Evolutionary conservation across 768 basidiomycete genomes (phyloP), one percentile per base, ranked within the genome.

Genomic region (Pleurotus pulmonarius): DNA sequence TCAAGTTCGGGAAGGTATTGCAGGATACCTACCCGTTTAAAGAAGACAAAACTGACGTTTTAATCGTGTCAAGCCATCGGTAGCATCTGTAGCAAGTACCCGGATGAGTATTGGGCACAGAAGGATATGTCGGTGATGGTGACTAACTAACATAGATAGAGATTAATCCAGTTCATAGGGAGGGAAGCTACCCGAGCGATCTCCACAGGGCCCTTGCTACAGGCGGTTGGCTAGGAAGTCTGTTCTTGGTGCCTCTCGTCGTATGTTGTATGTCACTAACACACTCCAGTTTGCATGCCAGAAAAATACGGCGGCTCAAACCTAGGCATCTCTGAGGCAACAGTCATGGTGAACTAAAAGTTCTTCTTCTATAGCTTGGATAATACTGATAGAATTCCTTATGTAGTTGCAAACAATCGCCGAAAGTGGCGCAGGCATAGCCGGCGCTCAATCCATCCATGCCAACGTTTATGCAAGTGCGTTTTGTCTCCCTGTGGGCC

Each of bases 401-500:
- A 13, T 24, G 16, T 8, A 53, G 51, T 41, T 53, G 61, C 61
- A 63, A 39, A 63, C 61, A 9, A 63, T 63, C 38, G 26, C 59
- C 3, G 57, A 63, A 24, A 54, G 49, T 22, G 61, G 61, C n/a
- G 61, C 61, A 1, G 61, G 61, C 1, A 63, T 63, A 51, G 55
- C 55, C 1, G 61, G 61, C 11, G 61, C 61, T 25, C 61, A 63
- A 24, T 37, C 61, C 2, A 56, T 63, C 7, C 61, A 63, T 24
- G 61, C 57, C 2, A 63, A 63, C 40, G 57, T 63, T 7, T 63
- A 63, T 53, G 61, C 61, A 12, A 63, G 6, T 60, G 56, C 43
- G 56, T 59, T 13, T 46, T 59, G 2, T 34, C 29, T 8, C 29
- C 29, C 9, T 34, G 9, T 34, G 29, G 29, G 29, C 29, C 29